phyloP scores from a whole-genome alignment of 2,329 filamentous ascomycete genomes.

The Geosmithia putterillii region DNA sequence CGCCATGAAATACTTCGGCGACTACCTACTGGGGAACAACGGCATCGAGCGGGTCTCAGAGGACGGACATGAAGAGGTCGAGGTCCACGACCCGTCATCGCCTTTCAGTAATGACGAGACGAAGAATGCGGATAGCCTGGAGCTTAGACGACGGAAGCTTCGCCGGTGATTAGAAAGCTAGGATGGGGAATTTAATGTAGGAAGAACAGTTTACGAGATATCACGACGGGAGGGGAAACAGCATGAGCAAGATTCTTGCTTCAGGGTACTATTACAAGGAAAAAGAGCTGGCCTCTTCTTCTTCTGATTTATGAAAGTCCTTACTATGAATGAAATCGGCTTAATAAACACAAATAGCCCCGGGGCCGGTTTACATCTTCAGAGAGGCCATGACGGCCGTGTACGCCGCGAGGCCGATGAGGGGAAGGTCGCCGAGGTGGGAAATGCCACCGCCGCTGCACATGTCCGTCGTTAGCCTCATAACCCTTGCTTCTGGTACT shows the following conservation, averaged over 20 bases:
- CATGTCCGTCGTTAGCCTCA: conserved; percentile 7
- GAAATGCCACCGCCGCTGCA: conserved; percentile 22
- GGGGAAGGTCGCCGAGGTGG: conserved; percentile 18
- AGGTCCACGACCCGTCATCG: conserved; percentile 3
- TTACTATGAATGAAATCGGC: neutral
- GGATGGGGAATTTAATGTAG: neutral
- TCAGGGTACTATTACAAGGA: neutral
- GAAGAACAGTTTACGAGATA: neutral
- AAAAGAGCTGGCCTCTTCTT: neutral
- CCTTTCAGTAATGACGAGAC: conserved; percentile 6
- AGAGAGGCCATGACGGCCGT: conserved; percentile 17
- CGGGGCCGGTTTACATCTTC: neutral
- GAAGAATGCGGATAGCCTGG: conserved; percentile 7
- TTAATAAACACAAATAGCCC: no score
- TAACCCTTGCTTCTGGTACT: no score
- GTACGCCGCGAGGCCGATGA: conserved; percentile 32
- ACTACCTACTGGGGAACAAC: conserved; percentile 62
- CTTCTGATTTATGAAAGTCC: neutral
- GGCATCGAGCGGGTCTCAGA: conserved; percentile 39
- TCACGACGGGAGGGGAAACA: no score
- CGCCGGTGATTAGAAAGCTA: conserved; percentile 8
- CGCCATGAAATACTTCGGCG: conserved; percentile 72
- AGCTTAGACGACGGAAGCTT: conserved; percentile 16
- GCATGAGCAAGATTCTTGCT: no score
- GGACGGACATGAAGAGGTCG: conserved; percentile 6